phyloP scores from a whole-genome alignment of 176 grass and related monocot genomes.

The Raddia distichophylla region DNA sequence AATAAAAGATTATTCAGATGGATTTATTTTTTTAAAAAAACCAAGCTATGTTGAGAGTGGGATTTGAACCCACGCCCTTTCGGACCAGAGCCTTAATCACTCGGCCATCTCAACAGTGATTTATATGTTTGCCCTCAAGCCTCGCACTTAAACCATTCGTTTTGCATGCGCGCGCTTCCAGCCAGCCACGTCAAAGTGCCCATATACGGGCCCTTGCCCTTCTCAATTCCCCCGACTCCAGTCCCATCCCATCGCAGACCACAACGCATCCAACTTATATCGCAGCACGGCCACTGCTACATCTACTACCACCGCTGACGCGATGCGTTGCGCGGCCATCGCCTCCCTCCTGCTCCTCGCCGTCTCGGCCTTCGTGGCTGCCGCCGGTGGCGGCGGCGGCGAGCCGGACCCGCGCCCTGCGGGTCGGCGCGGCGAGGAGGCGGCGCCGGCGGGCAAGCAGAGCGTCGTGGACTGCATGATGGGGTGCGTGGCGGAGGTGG shows the following conservation, averaged over 20 bases:
- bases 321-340: not conserved
- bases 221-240: not conserved
- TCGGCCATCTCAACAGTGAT: conserved; percentile 75
- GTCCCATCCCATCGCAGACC: not conserved
- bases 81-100: conserved; percentile 68
- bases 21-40: not conserved
- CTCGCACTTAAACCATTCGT: not conserved
- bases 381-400: not conserved
- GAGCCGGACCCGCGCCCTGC: conserved; percentile 1
- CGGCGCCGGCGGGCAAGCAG: not conserved
- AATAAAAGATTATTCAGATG: too few species aligned
- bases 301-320: not conserved
- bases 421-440: not conserved
- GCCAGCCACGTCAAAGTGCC: not conserved
- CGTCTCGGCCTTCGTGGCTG: not conserved
- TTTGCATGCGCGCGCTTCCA: not conserved
- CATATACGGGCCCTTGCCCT: not conserved
- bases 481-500: conserved; percentile 26
- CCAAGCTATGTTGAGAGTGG: conserved; percentile 45
- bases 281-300: not conserved
- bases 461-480: conserved; percentile 22
- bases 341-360: not conserved
- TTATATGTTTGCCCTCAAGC: not conserved
- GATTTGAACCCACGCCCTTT: conserved; percentile 74
- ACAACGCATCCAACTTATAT: not conserved